Conservation (phyloP, 2,329 filamentous ascomycete genomes). For the Cryphonectria naterciae region DNA sequence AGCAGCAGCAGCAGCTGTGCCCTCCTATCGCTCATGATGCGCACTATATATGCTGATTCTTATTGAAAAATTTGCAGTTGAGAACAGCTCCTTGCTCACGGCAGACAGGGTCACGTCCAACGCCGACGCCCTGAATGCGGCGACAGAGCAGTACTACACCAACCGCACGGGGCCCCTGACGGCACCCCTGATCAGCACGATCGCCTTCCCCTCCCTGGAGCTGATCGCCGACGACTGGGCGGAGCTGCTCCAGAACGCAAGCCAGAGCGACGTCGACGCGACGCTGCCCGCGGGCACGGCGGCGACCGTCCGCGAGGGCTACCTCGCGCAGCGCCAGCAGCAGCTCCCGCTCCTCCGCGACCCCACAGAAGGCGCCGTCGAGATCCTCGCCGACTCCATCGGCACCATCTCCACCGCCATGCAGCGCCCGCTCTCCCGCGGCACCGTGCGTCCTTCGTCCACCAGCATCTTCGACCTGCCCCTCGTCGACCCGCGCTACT, state of each 20-base stretch:
- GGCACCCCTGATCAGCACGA: slow-evolving; percentile 34
- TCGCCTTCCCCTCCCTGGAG: slow-evolving; percentile 33
- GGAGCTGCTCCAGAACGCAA: slow-evolving; percentile 27
- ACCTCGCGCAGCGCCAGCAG: slow-evolving; percentile 34
- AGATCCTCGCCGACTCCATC: slow-evolving; percentile 35
- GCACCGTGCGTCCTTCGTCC: slow-evolving; percentile 56
- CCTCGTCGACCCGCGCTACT: slow-evolving; percentile 56
- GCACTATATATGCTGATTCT: slow-evolving; percentile 4
- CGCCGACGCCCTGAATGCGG: slow-evolving; percentile 25
- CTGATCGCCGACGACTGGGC: slow-evolving; percentile 29
- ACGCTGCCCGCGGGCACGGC: slow-evolving; percentile 25
- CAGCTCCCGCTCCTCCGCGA: slow-evolving; percentile 43
- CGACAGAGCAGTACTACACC: slow-evolving; percentile 31
- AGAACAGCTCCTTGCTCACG: slow-evolving; percentile 30
- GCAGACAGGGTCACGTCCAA: slow-evolving; percentile 27
- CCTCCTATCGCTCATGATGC: background rate
- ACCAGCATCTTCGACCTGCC: slow-evolving; percentile 51
- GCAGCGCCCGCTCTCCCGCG: slow-evolving; percentile 38
- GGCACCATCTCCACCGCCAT: slow-evolving; percentile 33
- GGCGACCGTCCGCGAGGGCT: slow-evolving; percentile 31
- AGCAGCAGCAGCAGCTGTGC: background rate
- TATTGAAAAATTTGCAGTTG: slow-evolving; percentile 27
- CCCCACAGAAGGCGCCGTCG: slow-evolving; percentile 36
- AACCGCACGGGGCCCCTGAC: slow-evolving; percentile 35
- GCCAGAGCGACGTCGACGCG: slow-evolving; percentile 15